Percentiles rank a stretch among this genome's conserved stretches.
Conservation (phyloP, 2,329 filamentous ascomycete species). For the Arthrobotrys pseudoclavata region DNA sequence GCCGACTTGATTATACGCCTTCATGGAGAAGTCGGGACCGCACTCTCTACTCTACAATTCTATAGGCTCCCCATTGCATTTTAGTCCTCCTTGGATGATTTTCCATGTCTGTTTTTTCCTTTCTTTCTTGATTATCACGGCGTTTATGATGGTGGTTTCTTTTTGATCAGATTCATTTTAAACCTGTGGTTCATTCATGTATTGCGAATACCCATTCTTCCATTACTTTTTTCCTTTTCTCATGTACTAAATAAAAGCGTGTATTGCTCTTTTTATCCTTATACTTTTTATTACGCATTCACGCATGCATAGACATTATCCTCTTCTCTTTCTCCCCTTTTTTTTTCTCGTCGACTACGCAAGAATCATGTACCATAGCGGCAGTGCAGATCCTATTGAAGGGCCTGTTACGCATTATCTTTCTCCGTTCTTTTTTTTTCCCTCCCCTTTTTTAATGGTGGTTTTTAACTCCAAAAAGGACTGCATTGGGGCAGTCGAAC, state of each 20-base stretch:
- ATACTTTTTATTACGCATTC: not conserved
- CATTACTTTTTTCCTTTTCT: not conserved
- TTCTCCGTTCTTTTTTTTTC: not conserved
- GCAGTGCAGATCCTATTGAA: not conserved
- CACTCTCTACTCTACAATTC: not conserved
- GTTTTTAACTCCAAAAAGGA: slow-evolving; percentile 2
- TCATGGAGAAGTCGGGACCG: not conserved
- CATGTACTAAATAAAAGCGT: slow-evolving; percentile 33
- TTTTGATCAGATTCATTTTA: slow-evolving; percentile 8
- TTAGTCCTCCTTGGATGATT: not conserved
- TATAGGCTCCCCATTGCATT: not conserved
- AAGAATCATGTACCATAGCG: slow-evolving; percentile 11
- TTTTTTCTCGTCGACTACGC: not conserved
- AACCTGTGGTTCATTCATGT: slow-evolving; percentile 15
- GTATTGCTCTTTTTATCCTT: slow-evolving; percentile 4
- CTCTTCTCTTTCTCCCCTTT: slow-evolving; percentile 24
- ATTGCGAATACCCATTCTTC: slow-evolving; percentile 9
- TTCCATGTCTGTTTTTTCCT: not conserved
- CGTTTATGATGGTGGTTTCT: slow-evolving; percentile 15
- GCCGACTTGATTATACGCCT: too few species aligned
- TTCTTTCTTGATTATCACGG: not conserved
- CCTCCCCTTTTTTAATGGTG: not conserved
- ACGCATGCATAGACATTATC: slow-evolving; percentile 9
- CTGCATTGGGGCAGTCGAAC: slow-evolving; percentile 1
- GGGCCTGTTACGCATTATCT: not conserved